Conservation (phyloP, 805 yeast genomes). For the Naumovozyma baii region DNA sequence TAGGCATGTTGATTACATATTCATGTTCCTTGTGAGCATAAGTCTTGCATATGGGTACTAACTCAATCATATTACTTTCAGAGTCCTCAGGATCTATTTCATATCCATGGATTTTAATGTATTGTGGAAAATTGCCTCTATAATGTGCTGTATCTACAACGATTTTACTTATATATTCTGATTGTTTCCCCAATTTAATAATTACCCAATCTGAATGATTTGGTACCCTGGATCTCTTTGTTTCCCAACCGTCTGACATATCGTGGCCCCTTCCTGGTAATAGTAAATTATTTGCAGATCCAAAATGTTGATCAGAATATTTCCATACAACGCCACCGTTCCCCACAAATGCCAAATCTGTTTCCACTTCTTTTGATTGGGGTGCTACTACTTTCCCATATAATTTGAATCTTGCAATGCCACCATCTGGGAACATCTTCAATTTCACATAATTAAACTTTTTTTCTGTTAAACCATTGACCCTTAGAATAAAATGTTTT, state of each 20-base stretch:
- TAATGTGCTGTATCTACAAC: conserved; percentile 87
- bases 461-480: conserved; percentile 41
- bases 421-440: conserved; percentile 96
- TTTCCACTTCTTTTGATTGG: conserved; percentile 6
- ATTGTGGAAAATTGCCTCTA: conserved; percentile 91
- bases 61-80: conserved; percentile 48
- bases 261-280: conserved; percentile 92
- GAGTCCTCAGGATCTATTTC: conserved; percentile 7
- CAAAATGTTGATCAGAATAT: conserved; percentile 88
- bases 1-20: conserved; percentile 31
- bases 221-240: conserved; percentile 71
- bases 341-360: conserved; percentile 73
- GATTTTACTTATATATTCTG: conserved; percentile 44
- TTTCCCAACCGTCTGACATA: conserved; percentile 99
- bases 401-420: conserved; percentile 87
- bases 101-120: conserved; percentile 54
- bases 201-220: conserved; percentile 92
- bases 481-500: conserved; percentile 70
- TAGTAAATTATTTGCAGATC: conserved; percentile 79
- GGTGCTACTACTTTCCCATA: conserved; percentile 76
- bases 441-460: conserved; percentile 72
- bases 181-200: conserved; percentile 61
- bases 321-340: conserved; percentile 84
- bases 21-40: conserved; percentile 77
- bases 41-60: conserved; percentile 64